Evolutionary conservation across 345 rosid species (phyloP).

Genomic region (Sapria himalayana): DNA sequence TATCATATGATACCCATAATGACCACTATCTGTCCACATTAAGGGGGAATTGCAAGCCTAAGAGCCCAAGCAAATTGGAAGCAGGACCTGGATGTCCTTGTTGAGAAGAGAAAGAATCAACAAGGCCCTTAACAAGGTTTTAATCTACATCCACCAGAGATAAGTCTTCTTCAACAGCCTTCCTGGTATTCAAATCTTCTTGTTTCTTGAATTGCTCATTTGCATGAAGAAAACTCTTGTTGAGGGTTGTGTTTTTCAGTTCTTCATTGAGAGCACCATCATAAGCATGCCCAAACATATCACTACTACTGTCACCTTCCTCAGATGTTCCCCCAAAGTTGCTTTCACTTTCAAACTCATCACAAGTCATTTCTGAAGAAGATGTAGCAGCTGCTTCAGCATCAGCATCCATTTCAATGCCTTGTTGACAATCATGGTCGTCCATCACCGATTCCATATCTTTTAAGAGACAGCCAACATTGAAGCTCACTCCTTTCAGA

Average conservation of each 20-base stretch:
- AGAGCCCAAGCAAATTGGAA: slow-evolving; percentile 69
- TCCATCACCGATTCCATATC: slow-evolving; percentile 56
- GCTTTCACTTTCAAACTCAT: too few relatives aligned
- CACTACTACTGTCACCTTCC: slow-evolving; percentile 29
- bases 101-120: slow-evolving; percentile 66
- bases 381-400: slow-evolving; percentile 34
- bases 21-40: slow-evolving; percentile 30
- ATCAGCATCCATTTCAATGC: slow-evolving; percentile 16
- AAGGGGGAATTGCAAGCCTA: slow-evolving; percentile 61
- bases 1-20: too few relatives aligned
- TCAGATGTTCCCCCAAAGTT: slow-evolving; percentile 15
- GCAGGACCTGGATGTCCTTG: slow-evolving; percentile 91
- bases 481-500: slow-evolving; percentile 38
- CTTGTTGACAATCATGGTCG: slow-evolving; percentile 14
- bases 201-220: slow-evolving; percentile 24
- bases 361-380: slow-evolving; percentile 67
- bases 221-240: slow-evolving; percentile 45
- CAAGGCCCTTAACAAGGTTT: slow-evolving; percentile 67
- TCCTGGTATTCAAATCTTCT: slow-evolving; percentile 31
- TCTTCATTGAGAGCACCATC: slow-evolving; percentile 43
- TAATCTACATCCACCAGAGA: slow-evolving; percentile 65
- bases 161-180: slow-evolving; percentile 41
- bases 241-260: slow-evolving; percentile 42
- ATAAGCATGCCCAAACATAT: slow-evolving; percentile 39
- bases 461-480: slow-evolving; percentile 42